These are phyloP conservation scores for Oehlia diaphana DNA, from an alignment of 192 early-diverging fungal species.

Conservation along the genomic window DNA sequence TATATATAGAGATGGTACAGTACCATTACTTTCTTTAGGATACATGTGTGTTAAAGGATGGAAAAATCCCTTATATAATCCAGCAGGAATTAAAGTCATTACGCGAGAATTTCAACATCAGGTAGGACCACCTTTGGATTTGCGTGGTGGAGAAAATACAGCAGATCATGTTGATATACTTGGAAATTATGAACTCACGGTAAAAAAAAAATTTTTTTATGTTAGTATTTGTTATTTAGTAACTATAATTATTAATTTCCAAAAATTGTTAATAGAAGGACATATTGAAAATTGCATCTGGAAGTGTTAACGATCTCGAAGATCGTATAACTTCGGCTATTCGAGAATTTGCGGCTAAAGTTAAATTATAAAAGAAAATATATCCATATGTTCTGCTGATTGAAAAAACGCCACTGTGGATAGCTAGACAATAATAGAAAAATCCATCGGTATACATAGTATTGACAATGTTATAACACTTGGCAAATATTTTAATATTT, in stretches of 20 bases:
- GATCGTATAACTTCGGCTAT: constrained; percentile 46
- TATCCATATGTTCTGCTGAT: neutral
- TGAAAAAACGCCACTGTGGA: too few species aligned
- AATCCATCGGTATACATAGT: too few species aligned
- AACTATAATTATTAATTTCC: neutral
- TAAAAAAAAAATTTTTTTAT: constrained; percentile 21
- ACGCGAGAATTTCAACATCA: constrained; percentile 71
- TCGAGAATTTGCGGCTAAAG: constrained; percentile 39
- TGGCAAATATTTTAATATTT: too few species aligned
- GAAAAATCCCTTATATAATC: constrained; percentile 81
- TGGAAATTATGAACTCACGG: constrained; percentile 73
- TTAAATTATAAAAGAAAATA: constrained; percentile 30
- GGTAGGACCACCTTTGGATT: constrained; percentile 55
- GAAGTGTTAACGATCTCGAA: constrained; percentile 34
- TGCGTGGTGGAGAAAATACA: constrained; percentile 73
- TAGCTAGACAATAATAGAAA: too few species aligned
- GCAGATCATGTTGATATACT: constrained; percentile 88
- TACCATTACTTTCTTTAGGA: constrained; percentile 80
- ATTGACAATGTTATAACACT: too few species aligned
- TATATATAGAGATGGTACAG: constrained; percentile 76
- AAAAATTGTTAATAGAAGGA: constrained; percentile 31
- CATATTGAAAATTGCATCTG: constrained; percentile 39
- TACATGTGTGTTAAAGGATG: constrained; percentile 89
- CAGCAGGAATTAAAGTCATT: constrained; percentile 65
- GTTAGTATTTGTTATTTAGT: too few species aligned